Base-by-base conservation (phyloP, 108 stramenopile species). In the Aureococcus anophagefferens region DNA sequence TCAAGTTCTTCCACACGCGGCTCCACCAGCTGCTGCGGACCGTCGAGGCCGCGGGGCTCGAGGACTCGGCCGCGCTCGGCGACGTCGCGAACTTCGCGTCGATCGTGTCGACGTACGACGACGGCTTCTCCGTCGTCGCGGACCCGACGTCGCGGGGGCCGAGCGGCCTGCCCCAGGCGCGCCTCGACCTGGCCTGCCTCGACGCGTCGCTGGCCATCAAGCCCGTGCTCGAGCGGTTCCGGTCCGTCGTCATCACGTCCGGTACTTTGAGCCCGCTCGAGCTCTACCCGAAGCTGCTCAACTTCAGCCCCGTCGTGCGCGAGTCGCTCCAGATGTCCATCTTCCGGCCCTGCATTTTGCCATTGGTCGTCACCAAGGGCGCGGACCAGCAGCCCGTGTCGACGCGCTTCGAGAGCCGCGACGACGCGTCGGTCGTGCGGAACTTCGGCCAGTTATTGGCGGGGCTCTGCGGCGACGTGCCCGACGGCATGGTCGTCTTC, bases 191-290 rank as follows among this genome's bases (percentile, higher is more conserved):
- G 63, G 89, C 91, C 9, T 98, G 97, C 79, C 76, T 98, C 30
- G 98, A 99, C 77, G 90, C 97, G 0, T 96, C 96, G 5, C 79
- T 99, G 62, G 98, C 98, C 0, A 95, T 99, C 77, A 91, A 92
- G 36, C 96, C 96, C 15, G 84, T 99, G 16, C 96, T 98, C 79
- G 94, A 99, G 76, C 85, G 95, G 44, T 99, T 98, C 78, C 86
- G 88, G 30, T 93, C 90, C 66, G 96, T 99, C 33, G 74, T 98
- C 36, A 96, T 99, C 70, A 99, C 96, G 16, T 93, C 92, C 0
- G 98, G 98, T 0, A 99, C 98, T 13, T 85, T 99, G 32, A 95
- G 94, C 0, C 98, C 98, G 13, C 94, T 99, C 70, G 96, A 99
- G 74, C 83, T 99, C 75, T 99, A 99, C 76, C 97, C 98, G 16